Evolutionary conservation across 2,329 filamentous ascomycete species (phyloP), one percentile per base, ranked within the genome.

Genomic region (Coniochaeta hoffmannii): DNA sequence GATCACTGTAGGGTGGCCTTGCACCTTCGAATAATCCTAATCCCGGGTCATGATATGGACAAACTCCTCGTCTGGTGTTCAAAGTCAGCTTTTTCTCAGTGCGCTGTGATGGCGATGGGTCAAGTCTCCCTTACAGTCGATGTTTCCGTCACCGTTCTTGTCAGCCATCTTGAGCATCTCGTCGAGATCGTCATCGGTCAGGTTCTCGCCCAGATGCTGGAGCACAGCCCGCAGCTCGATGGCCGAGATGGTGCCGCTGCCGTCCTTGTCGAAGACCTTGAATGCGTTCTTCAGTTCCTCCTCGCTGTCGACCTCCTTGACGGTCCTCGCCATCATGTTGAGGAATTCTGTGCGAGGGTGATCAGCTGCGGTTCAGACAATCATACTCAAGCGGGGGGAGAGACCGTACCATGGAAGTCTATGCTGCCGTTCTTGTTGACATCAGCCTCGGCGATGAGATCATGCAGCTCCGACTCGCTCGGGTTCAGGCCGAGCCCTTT

Each of bases 401-500:
- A 15, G n/a, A 15, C 30, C 59, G 9, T 69, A 81, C 80, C 80
- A 56, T 83, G 78, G 68, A 86, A 85, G 66, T 84, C 81, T 65
- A 86, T 84, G 62, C 81, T 82, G 68, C 82, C 83, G 63, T 82
- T 83, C 68, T 82, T 81, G 72, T 86, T 81, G 61, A 77, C 73
- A 62, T 86, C 83, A 59, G 84, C 81, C 69, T 86, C 83, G 71
- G 83, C 83, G 72, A 86, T 82, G 74, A 86, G 83, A 68, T 86
- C 82, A 67, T 83, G 77, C 54, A 86, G 74, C 70, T 86, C 82
- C 55, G 77, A 76, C 60, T 82, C 79, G 69, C 78, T 81, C 58
- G 82, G 80, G 68, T 83, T 83, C 64, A 84, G 78, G 64, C 82
- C 82, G 36, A 86, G 79, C 56, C 79, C 82, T 66, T 76, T 76